Evolutionary conservation across 2,329 filamentous ascomycete genomes (phyloP).

Genomic region (Fusarium buxicola): DNA sequence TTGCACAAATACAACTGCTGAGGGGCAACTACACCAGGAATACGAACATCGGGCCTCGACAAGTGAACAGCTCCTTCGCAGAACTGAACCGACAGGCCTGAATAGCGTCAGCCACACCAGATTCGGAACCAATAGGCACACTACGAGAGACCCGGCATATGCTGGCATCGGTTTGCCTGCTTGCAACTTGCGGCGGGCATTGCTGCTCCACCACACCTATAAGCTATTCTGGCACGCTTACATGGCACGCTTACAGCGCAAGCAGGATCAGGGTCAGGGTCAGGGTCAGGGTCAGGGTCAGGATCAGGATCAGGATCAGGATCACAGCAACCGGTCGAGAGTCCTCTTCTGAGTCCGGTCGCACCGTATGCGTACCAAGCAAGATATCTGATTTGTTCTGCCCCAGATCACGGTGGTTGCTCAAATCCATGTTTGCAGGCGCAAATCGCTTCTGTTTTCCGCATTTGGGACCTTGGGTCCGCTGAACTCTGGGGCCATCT

Average conservation of each 20-base stretch:
- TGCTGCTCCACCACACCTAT: constrained; percentile 31
- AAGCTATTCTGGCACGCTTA: constrained; percentile 2
- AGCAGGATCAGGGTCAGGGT: too few species aligned
- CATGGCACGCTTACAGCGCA: constrained; percentile 13
- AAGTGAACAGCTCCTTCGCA: constrained; percentile 10
- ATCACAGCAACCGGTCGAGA: constrained; percentile 14
- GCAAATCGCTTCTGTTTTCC: constrained; percentile 32
- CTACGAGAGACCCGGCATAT: constrained; percentile 11
- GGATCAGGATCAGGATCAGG: not conserved
- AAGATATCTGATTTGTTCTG: constrained; percentile 34
- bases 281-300: not conserved
- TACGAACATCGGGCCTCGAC: constrained; percentile 21
- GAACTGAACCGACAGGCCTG: constrained; percentile 25
- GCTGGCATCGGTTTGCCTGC: constrained; percentile 24
- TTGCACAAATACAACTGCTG: constrained; percentile 20
- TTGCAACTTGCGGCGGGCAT: constrained; percentile 29
- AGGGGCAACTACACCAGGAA: not conserved
- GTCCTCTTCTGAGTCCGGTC: constrained; percentile 13
- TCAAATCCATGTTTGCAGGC: constrained; percentile 29
- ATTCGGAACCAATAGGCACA: constrained; percentile 17
- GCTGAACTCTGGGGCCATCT: constrained; percentile 33
- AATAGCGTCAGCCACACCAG: constrained; percentile 27
- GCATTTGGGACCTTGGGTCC: constrained; percentile 30
- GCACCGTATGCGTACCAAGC: constrained; percentile 26
- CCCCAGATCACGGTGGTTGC: constrained; percentile 1